Evolutionary conservation across 192 early-diverging fungal genomes (phyloP), one percentile per base, ranked within the genome.

Genomic region (Umbelopsis sp.): DNA sequence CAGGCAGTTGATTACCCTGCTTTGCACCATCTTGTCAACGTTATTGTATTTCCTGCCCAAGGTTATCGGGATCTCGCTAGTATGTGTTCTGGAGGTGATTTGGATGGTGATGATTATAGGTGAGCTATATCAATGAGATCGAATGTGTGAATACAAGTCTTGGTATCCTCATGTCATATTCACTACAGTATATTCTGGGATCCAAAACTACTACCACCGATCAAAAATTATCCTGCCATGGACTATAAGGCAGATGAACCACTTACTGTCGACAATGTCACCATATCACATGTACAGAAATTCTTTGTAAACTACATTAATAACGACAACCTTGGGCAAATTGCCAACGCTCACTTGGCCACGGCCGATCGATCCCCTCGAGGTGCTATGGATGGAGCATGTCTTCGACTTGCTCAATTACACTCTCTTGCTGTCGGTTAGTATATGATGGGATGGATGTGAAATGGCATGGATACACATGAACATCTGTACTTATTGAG

Each of bases 71-170:
- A 89, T 66, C 79, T 93, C 45, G 90, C 92, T 3, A 91, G 88
- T 49, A 89, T 89, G 87, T 90, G 92, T 67, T 84, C 85, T 68
- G 93, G 93, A 41, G 93, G 93, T 12, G 93, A 95, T 81, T 75
- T 95, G 8, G 93, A 95, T 71, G 93, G 93, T 22, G 93, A 95
- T 80, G 84, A 87, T 71, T 90, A 73, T 71, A 89, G 84, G 87
- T 90, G 79, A 74, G 82, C 56, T 45, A 2, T 2, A 22, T 11
- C 0, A 6, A 0, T 11, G 12, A 6, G 38, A 41, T 12, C 21
- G 11, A 14, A 43, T 10, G 32, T 26, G 20, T 32, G 22, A 25
- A 25, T 0, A 26, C 24, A 36, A 38, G 14, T 41, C 29, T 22
- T 62, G 21, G 3, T 12, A 17, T 45, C 17, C 49, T 22, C 53